Conservation (phyloP, 116 monocot species). For the Trichopus zeylanicus region DNA sequence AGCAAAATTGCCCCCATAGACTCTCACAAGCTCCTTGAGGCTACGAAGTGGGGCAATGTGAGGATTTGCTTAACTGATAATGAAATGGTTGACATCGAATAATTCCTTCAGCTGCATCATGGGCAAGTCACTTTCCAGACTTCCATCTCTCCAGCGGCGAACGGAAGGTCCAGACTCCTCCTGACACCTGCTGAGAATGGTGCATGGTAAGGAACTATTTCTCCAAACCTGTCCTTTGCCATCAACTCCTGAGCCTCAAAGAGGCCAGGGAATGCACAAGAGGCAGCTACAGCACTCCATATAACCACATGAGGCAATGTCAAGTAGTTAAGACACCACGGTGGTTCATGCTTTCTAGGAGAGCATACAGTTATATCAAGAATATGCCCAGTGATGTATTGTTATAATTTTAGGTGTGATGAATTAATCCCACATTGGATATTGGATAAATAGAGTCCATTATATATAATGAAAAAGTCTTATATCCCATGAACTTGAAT, state of each 20-base stretch:
- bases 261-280: slow-evolving; percentile 94
- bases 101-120: slow-evolving; percentile 88
- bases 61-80: slow-evolving; percentile 94
- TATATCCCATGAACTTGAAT: no score
- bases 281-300: slow-evolving; percentile 93
- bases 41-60: slow-evolving; percentile 80
- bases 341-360: slow-evolving; percentile 89
- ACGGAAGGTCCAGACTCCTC: slow-evolving; percentile 25
- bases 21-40: slow-evolving; percentile 71
- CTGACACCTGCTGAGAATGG: slow-evolving; percentile 40
- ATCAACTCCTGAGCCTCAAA: slow-evolving; percentile 96
- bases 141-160: slow-evolving; percentile 92
- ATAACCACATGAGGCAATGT: slow-evolving; percentile 94
- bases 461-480: no score
- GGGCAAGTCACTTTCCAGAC: slow-evolving; percentile 91
- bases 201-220: slow-evolving; percentile 78
- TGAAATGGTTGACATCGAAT: slow-evolving; percentile 98
- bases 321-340: slow-evolving; percentile 87
- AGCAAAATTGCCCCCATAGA: slow-evolving; percentile 78
- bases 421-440: no score
- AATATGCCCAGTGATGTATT: slow-evolving; percentile 84
- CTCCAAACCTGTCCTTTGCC: slow-evolving; percentile 87
- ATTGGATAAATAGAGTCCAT: no score
- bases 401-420: no score
- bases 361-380: slow-evolving; percentile 94